Conservation (phyloP, 352 stramenopile genomes). For the Globisporangium viniferum region DNA sequence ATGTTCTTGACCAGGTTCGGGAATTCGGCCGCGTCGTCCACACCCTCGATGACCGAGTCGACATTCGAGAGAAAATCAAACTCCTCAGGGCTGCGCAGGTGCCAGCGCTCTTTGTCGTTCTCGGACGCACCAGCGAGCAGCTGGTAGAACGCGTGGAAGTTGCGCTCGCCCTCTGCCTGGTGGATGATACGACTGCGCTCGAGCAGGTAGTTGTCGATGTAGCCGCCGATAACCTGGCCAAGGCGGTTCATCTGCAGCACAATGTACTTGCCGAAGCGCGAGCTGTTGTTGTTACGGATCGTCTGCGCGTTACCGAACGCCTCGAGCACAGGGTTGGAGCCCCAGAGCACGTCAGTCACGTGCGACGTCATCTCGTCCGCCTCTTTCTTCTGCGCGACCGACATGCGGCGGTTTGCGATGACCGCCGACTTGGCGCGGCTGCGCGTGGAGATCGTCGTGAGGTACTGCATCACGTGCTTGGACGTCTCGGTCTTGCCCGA, state of each 20-base stretch:
- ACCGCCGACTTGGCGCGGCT: constrained; percentile 61
- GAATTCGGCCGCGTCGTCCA: constrained; percentile 77
- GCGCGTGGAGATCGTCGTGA: constrained; percentile 84
- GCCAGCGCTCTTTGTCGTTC: constrained; percentile 48
- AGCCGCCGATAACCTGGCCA: constrained; percentile 76
- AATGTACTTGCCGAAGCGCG: constrained; percentile 87
- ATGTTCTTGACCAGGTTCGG: constrained; percentile 57
- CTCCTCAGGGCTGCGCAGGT: constrained; percentile 43
- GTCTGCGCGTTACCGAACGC: constrained; percentile 86
- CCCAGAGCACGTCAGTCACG: constrained; percentile 76
- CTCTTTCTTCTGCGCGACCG: constrained; percentile 68
- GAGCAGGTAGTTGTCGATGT: constrained; percentile 90
- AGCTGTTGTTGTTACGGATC: constrained; percentile 87
- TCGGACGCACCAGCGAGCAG: constrained; percentile 69
- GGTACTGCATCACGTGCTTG: constrained; percentile 95
- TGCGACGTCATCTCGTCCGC: constrained; percentile 64
- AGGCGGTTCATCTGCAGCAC: constrained; percentile 83
- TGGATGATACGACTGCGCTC: constrained; percentile 89
- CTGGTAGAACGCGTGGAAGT: constrained; percentile 95
- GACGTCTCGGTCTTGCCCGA: constrained; percentile 95
- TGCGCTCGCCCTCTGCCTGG: constrained; percentile 86
- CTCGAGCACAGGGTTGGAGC: constrained; percentile 80
- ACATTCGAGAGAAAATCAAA: constrained; percentile 73
- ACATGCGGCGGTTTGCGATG: constrained; percentile 78
- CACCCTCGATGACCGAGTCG: constrained; percentile 64